phyloP scores from a whole-genome alignment of 202 grass and related monocot species.

The Dendrocalamus latiflorus region DNA sequence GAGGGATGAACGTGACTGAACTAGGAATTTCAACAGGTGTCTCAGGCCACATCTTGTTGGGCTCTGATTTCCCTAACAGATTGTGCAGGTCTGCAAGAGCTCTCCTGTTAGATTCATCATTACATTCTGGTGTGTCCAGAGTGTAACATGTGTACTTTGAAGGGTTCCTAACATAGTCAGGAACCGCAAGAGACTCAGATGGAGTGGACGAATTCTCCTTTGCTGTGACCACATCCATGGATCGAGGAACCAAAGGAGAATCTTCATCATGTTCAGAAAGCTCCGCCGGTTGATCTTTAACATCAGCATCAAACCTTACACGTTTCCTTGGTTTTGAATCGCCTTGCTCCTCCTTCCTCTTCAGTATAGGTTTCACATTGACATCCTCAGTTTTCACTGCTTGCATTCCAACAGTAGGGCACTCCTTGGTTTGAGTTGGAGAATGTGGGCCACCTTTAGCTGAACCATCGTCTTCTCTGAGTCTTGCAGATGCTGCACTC shows the following conservation, averaged over 20 bases:
- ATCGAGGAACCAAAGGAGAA: constrained; percentile 48
- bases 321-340: constrained; percentile 80
- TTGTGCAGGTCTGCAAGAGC: constrained; percentile 66
- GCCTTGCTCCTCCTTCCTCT: constrained; percentile 65
- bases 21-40: constrained; percentile 48
- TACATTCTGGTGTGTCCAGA: constrained; percentile 43
- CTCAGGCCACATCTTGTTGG: constrained; percentile 32
- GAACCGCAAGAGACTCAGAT: constrained; percentile 35
- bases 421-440: constrained; percentile 12
- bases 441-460: background rate
- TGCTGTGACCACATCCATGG: constrained; percentile 29
- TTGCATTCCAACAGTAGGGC: constrained; percentile 16
- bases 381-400: constrained; percentile 36
- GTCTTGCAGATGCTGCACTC: constrained; percentile 57
- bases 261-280: constrained; percentile 43
- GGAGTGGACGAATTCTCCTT: constrained; percentile 26
- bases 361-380: constrained; percentile 81
- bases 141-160: constrained; percentile 86
- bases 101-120: no score
- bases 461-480: constrained; percentile 50
- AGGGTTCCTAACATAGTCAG: constrained; percentile 83
- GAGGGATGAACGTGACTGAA: constrained; percentile 66
- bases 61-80: constrained; percentile 52
- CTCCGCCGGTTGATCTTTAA: constrained; percentile 40
- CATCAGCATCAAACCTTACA: constrained; percentile 68